phyloP scores from a whole-genome alignment of 176 grass and related monocot species.

The Eremochloa ophiuroides region DNA sequence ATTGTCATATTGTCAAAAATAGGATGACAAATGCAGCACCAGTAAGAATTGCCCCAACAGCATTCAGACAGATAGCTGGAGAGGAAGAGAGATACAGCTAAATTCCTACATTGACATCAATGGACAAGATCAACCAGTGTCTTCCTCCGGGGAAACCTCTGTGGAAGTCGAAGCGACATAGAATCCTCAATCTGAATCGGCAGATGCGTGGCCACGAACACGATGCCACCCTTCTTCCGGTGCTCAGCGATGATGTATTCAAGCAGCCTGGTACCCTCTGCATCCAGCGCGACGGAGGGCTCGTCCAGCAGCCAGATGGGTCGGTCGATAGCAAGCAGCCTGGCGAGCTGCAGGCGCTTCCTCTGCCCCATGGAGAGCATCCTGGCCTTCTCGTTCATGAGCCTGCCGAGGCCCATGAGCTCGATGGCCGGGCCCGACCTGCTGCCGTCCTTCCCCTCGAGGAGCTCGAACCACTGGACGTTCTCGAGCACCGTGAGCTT shows the following conservation, averaged over 20 bases:
- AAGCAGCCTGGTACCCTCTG: constrained; percentile 63
- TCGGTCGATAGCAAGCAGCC: constrained; percentile 77
- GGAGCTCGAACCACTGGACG: constrained; percentile 96
- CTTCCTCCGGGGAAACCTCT: constrained; percentile 81
- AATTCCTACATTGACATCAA: constrained; percentile 38
- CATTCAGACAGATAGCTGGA: neutral
- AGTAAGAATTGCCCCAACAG: constrained; percentile 21
- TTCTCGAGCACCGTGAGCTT: constrained; percentile 90
- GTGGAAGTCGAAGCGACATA: constrained; percentile 73
- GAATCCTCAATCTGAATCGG: constrained; percentile 83
- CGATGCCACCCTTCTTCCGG: constrained; percentile 86
- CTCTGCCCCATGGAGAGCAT: constrained; percentile 98
- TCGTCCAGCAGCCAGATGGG: constrained; percentile 97
- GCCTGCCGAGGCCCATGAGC: constrained; percentile 86
- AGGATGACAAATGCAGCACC: constrained; percentile 16
- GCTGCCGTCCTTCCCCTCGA: constrained; percentile 75
- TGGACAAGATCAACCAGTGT: constrained; percentile 80
- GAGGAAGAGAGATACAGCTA: constrained; percentile 30
- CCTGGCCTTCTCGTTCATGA: constrained; percentile 87
- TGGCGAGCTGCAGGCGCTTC: constrained; percentile 75
- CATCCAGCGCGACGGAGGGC: constrained; percentile 82
- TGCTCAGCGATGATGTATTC: constrained; percentile 88
- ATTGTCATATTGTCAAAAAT: constrained; percentile 20
- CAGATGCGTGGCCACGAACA: constrained; percentile 85
- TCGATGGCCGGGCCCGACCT: constrained; percentile 57